phyloP scores from a whole-genome alignment of 176 grass and related monocot genomes.

The Poa pratensis region DNA sequence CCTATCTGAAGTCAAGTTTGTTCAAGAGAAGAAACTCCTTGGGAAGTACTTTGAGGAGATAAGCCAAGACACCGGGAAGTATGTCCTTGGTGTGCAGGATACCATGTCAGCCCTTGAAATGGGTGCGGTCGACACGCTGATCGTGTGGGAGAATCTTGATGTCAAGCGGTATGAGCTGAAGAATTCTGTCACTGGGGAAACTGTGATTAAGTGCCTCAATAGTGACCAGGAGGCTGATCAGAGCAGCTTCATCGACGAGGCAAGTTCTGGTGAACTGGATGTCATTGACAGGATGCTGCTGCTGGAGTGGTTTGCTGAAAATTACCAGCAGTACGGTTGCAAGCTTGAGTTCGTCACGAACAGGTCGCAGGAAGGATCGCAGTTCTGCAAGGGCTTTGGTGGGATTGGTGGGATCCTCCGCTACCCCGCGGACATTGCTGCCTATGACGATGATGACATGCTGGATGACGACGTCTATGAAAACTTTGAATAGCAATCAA shows the following conservation, averaged over 20 bases:
- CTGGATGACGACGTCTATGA: constrained; percentile 48
- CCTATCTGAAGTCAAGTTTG: constrained; percentile 63
- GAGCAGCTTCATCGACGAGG: constrained; percentile 48
- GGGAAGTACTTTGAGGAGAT: constrained; percentile 78
- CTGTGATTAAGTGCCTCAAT: constrained; percentile 48
- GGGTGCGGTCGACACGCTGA: constrained; percentile 57
- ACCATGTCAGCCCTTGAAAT: constrained; percentile 62
- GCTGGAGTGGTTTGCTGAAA: constrained; percentile 69
- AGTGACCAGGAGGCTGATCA: constrained; percentile 52
- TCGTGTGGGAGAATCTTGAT: constrained; percentile 75
- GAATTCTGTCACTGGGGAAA: constrained; percentile 52
- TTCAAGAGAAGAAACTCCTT: constrained; percentile 74
- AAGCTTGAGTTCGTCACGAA: constrained; percentile 63
- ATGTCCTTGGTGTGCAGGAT: constrained; percentile 59
- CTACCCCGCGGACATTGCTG: constrained; percentile 51
- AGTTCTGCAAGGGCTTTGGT: constrained; percentile 66
- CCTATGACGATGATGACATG: constrained; percentile 43
- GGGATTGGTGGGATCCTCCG: constrained; percentile 66
- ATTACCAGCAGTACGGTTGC: constrained; percentile 63
- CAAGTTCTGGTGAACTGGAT: constrained; percentile 44
- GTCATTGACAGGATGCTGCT: constrained; percentile 45
- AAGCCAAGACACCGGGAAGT: constrained; percentile 63
- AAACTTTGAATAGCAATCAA: constrained; percentile 67
- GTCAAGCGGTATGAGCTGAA: constrained; percentile 60
- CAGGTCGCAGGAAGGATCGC: constrained; percentile 70